Base-by-base conservation (phyloP, 163 green algal species). In the Coccomyxa subellipsoidea region DNA sequence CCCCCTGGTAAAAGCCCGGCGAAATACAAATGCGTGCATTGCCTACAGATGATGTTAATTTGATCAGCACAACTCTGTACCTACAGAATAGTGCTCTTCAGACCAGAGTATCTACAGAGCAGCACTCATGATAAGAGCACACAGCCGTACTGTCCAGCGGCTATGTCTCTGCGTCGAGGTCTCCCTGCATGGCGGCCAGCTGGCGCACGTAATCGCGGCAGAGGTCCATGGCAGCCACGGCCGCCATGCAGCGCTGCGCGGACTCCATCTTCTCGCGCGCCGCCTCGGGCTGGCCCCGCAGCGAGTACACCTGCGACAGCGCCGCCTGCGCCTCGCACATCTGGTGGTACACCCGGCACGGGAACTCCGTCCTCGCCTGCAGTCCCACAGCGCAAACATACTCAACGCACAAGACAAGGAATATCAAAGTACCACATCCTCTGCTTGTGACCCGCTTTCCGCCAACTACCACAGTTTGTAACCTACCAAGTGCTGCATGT, bases 271-370 rank as follows among this genome's bases (percentile, higher is more conserved):
- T 3, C 69, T 38, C 69, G 54, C 69, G 15, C 54, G 75, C 53
- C 54, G 40, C 21, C 25, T 78, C 29, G 25, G 37, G 35, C 53
- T 82, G 31, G 31, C 78, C 53, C 29, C 78, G 15, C 78, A 29
- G 25, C 35, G 54, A n/a, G 27, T 34, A 34, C 69, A 83, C 36
- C 70, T 72, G 37, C 69, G 66, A 66, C 31, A 73, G 77, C 54
- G 31, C 37, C 25, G 40, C 40, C 7, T 75, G 77, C 47, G 10
- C 27, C 36, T 53, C 37, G 77, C 76, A 80, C 21, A 39, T 38
- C 12, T 38, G n/a, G 39, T 66, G 31, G 76, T 38, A 38, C 38
- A 80, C 29, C 18, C 29, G 18, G 38, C 76, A 70, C 23, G 37
- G 29, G 21, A 69, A 15, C 38, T 69, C 37, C 29, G 37, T 34